These are phyloP conservation scores for Allomyces macrogynus DNA, from an alignment of 192 early-diverging fungal species.

Conservation along the genomic window DNA sequence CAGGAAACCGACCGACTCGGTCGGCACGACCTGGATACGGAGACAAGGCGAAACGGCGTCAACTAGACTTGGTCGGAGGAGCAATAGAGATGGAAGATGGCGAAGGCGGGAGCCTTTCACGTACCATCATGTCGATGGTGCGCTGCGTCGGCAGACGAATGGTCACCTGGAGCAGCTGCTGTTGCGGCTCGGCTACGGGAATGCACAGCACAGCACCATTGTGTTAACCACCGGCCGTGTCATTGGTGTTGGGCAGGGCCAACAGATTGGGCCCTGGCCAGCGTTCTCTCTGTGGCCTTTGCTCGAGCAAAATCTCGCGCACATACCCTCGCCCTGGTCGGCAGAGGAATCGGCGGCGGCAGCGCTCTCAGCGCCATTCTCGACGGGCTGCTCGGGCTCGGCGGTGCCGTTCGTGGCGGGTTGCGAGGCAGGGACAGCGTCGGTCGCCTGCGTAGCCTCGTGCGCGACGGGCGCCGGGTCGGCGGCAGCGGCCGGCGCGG, in stretches of 20 bases:
- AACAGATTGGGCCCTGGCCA: not conserved
- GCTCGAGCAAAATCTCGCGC: not conserved
- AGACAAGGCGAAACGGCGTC: not conserved
- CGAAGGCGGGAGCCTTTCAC: too few species aligned
- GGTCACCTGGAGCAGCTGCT: not conserved
- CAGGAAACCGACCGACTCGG: constrained; percentile 67
- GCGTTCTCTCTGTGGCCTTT: not conserved
- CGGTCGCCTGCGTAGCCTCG: too few species aligned
- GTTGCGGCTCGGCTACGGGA: not conserved
- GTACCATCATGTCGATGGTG: constrained; percentile 10
- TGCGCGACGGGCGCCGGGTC: too few species aligned
- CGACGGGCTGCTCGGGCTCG: constrained; percentile 11
- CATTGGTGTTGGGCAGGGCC: too few species aligned
- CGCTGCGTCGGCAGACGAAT: constrained; percentile 9
- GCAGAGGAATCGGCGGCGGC: constrained; percentile 1
- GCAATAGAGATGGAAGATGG: not conserved
- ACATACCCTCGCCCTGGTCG: not conserved
- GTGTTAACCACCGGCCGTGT: too few species aligned
- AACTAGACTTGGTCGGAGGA: too few species aligned
- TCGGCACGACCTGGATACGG: constrained; percentile 30
- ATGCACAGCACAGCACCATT: not conserved
- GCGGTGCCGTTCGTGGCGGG: too few species aligned
- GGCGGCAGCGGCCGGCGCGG: too few species aligned
- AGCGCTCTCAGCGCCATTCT: constrained; percentile 5
- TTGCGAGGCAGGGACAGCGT: too few species aligned